Base-by-base conservation (phyloP, 768 basidiomycete genomes). In the Calvatia gigantea region DNA sequence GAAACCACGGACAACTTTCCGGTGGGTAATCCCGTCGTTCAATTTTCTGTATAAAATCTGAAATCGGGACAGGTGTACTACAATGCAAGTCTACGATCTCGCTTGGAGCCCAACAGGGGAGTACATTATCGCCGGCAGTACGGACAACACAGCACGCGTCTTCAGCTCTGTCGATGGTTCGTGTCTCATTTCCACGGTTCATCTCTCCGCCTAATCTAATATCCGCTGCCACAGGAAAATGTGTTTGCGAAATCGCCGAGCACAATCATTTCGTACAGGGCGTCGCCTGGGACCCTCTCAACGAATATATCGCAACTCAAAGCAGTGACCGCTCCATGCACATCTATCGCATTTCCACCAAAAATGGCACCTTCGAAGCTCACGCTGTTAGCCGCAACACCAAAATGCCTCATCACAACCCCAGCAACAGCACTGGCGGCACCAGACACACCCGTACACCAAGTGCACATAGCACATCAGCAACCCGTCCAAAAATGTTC, bases 201-300 rank as follows among this genome's bases (percentile, higher is more conserved):
- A 49, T 17, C 32, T 50, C 49, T 35, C 31, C 39, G 51, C 46
- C 58, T 64, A 33, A 59, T 61, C 58, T 32, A 25, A 64, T 38
- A 52, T 25, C 31, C 33, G 35, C 37, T n/a, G n/a, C 21, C 37
- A 25, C 64, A 93, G 93, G 93, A 27, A 87, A 89, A 76, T 91
- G 90, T 64, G 80, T 97, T 11, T 83, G 86, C 62, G 91, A 94
- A 68, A 89, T 95, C 58, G 88, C 91, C 1, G 96, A 98, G 64
- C 97, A 99, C 70, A 84, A 81, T 31, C 96, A 98, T 70, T 98
- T 91, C 66, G 97, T 99, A 0, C 97, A 99, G 74, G 97, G 97
- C 7, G 97, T 98, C 27, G 92, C 96, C 0, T 99, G 97, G 97
- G 97, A 99, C 61, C 97, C 97, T 1, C 72, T 97, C 63, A 94